Evolutionary conservation across 2,329 filamentous ascomycete genomes (phyloP).

Genomic region (Coleophoma eucalyptorum): DNA sequence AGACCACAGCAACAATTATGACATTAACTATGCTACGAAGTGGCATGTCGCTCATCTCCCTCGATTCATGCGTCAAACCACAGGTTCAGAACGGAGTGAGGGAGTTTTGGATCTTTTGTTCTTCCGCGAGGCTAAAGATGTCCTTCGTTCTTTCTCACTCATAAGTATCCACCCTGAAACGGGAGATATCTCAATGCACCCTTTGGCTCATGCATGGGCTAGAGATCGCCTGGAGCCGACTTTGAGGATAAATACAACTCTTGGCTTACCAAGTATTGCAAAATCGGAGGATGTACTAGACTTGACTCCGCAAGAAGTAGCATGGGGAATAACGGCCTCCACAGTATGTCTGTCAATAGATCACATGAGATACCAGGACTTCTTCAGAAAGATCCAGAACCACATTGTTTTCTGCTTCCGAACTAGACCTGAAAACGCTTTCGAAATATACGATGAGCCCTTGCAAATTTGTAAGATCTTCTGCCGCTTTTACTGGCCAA

Average conservation of each 20-base stretch:
- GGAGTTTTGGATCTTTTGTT: neutral
- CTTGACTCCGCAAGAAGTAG: neutral
- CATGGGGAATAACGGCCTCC: neutral
- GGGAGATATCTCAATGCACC: constrained; percentile 11
- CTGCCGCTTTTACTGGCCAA: neutral
- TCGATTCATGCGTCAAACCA: neutral
- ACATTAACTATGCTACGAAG: neutral
- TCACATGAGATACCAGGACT: neutral
- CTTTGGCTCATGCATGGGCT: constrained; percentile 12
- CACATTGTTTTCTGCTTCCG: neutral
- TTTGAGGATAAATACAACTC: too few relatives aligned
- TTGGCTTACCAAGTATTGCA: too few relatives aligned
- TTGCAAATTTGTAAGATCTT: neutral
- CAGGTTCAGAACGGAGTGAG: too few relatives aligned
- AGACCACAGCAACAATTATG: too few relatives aligned
- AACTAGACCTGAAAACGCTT: neutral
- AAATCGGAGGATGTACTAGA: too few relatives aligned
- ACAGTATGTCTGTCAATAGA: neutral
- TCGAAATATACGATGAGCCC: neutral
- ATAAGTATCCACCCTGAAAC: constrained; percentile 4
- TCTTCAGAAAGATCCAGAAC: neutral
- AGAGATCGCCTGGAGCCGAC: constrained; percentile 4
- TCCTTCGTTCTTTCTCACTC: constrained; percentile 9
- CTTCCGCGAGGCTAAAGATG: constrained; percentile 1
- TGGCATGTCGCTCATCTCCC: constrained; percentile 3